Percentiles rank a stretch among this genome's conserved stretches.
Conservation (phyloP, 306 rosid species). For the Sicyos edulis region DNA sequence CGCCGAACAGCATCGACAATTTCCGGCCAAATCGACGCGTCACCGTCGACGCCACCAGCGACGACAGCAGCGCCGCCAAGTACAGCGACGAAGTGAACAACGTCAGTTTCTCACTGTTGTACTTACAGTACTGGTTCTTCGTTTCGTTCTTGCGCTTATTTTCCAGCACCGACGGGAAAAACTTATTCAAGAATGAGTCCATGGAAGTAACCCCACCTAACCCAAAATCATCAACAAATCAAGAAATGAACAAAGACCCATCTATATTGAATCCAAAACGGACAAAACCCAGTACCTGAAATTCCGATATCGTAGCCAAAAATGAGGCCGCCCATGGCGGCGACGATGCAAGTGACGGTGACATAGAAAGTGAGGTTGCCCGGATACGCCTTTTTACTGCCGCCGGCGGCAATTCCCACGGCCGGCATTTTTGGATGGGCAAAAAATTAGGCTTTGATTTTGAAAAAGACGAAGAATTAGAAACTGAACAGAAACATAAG, state of each 20-base stretch:
- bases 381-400: constrained; percentile 34
- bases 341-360: too few species aligned
- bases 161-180: constrained; percentile 25
- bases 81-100: constrained; percentile 68
- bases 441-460: too few species aligned
- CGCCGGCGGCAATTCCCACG: constrained; percentile 27
- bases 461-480: neutral
- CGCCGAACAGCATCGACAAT: constrained; percentile 59
- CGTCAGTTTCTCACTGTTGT: constrained; percentile 45
- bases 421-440: constrained; percentile 38
- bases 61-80: constrained; percentile 55
- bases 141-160: constrained; percentile 26
- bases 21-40: constrained; percentile 54
- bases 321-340: too few species aligned
- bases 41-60: constrained; percentile 50
- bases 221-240: too few species aligned
- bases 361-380: constrained; percentile 39
- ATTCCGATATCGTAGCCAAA: too few species aligned
- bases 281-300: too few species aligned
- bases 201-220: too few species aligned
- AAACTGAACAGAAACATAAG: neutral
- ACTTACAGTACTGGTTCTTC: constrained; percentile 45
- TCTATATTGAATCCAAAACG: too few species aligned
- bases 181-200: too few species aligned
- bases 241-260: too few species aligned